Evolutionary conservation across 495 filamentous ascomycete species (phyloP).

Genomic region (Podospora sp.): DNA sequence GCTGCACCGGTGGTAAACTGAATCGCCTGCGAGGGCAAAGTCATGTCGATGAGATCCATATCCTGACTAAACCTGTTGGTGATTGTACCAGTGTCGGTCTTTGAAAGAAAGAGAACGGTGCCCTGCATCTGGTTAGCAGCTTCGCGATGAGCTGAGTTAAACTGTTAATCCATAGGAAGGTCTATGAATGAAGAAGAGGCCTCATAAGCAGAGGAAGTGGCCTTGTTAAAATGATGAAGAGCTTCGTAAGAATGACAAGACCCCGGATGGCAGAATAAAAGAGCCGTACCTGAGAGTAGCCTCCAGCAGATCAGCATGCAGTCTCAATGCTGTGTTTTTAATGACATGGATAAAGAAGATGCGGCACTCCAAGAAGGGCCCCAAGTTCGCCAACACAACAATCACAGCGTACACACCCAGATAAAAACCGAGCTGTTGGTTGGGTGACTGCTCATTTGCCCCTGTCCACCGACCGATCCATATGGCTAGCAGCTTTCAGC

Average conservation of each 20-base stretch:
- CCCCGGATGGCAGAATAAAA: too few relatives aligned
- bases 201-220: too few relatives aligned
- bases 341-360: slow-evolving; percentile 19
- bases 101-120: slow-evolving; percentile 34
- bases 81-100: slow-evolving; percentile 29
- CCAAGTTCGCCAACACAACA: slow-evolving; percentile 30
- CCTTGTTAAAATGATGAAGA: too few relatives aligned
- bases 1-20: slow-evolving; percentile 10
- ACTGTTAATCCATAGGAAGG: too few relatives aligned
- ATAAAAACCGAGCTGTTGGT: slow-evolving; percentile 51
- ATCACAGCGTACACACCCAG: slow-evolving; percentile 61
- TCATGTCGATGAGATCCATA: slow-evolving; percentile 28
- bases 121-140: slow-evolving; percentile 11
- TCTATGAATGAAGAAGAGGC: too few relatives aligned
- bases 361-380: slow-evolving; percentile 9
- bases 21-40: slow-evolving; percentile 15
- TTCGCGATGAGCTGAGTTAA: too few relatives aligned
- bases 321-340: slow-evolving; percentile 15
- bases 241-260: too few relatives aligned
- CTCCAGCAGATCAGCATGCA: slow-evolving; percentile 13
- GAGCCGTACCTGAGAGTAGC: background rate
- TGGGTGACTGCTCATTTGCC: slow-evolving; percentile 44
- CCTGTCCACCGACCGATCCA: slow-evolving; percentile 61
- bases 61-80: slow-evolving; percentile 41
- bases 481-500: slow-evolving; percentile 37